phyloP scores from a whole-genome alignment of 768 basidiomycete genomes.

The Mycena maculata region DNA sequence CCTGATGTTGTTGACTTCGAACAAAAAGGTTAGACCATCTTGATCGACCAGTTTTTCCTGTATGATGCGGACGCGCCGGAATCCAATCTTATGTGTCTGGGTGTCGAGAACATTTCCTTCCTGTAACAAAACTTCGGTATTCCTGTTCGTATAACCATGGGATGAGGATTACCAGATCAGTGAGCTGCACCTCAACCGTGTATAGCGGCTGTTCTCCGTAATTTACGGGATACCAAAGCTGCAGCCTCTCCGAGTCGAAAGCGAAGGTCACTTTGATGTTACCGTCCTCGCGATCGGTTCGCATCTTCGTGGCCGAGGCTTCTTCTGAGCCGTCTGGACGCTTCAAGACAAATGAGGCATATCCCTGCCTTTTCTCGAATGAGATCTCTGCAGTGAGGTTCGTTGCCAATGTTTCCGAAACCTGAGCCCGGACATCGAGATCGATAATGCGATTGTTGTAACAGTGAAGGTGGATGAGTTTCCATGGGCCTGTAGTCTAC shows the following conservation, averaged over 20 bases:
- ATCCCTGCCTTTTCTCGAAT: constrained; percentile 51
- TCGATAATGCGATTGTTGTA: constrained; percentile 76
- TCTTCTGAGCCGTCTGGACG: constrained; percentile 61
- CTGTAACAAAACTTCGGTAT: constrained; percentile 42
- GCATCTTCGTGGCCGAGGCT: constrained; percentile 50
- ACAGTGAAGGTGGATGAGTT: constrained; percentile 76
- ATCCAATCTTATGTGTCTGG: constrained; percentile 71
- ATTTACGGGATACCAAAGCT: constrained; percentile 89
- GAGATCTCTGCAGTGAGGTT: constrained; percentile 60
- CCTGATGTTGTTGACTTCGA: constrained; percentile 90
- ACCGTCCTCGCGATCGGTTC: constrained; percentile 50
- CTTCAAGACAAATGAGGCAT: constrained; percentile 62
- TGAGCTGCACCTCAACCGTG: constrained; percentile 64
- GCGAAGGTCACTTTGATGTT: constrained; percentile 56
- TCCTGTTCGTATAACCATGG: neutral
- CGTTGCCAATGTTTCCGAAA: constrained; percentile 67
- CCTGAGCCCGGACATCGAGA: constrained; percentile 67
- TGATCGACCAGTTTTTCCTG: constrained; percentile 84
- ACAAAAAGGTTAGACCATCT: constrained; percentile 86
- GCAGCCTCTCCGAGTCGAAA: constrained; percentile 66
- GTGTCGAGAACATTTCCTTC: constrained; percentile 64
- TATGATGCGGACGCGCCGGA: constrained; percentile 82
- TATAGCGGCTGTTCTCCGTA: constrained; percentile 89
- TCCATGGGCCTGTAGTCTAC: constrained; percentile 85
- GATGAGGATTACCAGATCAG: constrained; percentile 59